A percentile compares a stretch with the other conserved stretches of the same genome.
Evolutionary conservation across 2,329 filamentous ascomycete species (phyloP).

Genomic region (Exophiala viscosa): DNA sequence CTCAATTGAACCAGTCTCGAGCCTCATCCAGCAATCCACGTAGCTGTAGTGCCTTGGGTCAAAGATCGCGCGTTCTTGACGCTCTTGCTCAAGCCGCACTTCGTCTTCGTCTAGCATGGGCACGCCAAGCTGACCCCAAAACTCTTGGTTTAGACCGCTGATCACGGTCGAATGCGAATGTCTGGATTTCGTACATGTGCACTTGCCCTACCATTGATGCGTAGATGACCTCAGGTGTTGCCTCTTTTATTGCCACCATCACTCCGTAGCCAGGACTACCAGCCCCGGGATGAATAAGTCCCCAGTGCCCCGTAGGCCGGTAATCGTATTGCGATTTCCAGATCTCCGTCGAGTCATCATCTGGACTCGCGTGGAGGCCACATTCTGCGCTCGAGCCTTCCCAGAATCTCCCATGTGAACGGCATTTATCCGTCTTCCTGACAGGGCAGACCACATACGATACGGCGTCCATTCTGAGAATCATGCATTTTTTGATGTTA

Average conservation of each 20-base stretch:
- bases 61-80: not conserved
- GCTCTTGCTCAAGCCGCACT: constrained; percentile 1
- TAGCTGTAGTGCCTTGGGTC: not conserved
- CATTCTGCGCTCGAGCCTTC: not conserved
- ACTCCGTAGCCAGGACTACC: not conserved
- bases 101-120: constrained; percentile 2
- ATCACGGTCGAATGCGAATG: not conserved
- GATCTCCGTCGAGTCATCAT: constrained; percentile 1
- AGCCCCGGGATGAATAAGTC: constrained; percentile 1
- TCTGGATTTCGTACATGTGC: constrained; percentile 7
- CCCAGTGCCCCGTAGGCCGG: constrained; percentile 6
- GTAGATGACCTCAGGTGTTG: not conserved
- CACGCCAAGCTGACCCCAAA: constrained; percentile 6
- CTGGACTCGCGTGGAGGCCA: not conserved
- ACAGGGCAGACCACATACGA: constrained; percentile 6
- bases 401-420: not conserved
- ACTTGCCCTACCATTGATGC: constrained; percentile 1
- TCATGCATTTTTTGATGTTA: constrained; percentile 9
- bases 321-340: constrained; percentile 6
- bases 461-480: constrained; percentile 1
- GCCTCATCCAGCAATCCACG: no score
- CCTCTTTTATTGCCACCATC: constrained; percentile 4
- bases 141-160: not conserved
- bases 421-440: not conserved
- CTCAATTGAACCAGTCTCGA: no score